phyloP scores from a whole-genome alignment of 2,329 filamentous ascomycete genomes.

The Trichoderma gracile region DNA sequence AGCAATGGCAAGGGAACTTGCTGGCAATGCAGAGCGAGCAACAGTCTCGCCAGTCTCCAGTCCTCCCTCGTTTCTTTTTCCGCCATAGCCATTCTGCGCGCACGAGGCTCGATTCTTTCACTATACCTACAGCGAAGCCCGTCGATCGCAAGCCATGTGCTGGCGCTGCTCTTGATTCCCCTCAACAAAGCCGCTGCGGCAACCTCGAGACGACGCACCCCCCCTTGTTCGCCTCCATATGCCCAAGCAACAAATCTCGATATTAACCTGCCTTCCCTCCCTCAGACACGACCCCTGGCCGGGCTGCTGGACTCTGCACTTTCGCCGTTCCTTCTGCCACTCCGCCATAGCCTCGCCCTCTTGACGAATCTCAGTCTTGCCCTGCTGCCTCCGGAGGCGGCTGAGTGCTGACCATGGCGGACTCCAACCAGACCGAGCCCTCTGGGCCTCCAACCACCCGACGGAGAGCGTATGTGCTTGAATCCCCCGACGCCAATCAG shows the following conservation, averaged over 20 bases:
- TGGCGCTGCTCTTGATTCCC: constrained; percentile 8
- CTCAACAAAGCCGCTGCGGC: background rate
- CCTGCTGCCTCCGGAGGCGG: constrained; percentile 28
- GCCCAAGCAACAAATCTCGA: background rate
- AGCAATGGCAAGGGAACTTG: background rate
- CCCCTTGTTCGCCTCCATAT: constrained; percentile 4
- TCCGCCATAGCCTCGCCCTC: constrained; percentile 16
- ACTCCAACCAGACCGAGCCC: constrained; percentile 30
- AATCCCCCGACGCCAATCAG: background rate
- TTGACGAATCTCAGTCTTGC: constrained; percentile 6
- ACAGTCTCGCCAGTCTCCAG: constrained; percentile 1
- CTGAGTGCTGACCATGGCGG: constrained; percentile 32
- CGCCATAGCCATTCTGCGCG: background rate
- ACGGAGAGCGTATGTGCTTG: constrained; percentile 43
- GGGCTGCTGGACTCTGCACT: constrained; percentile 2
- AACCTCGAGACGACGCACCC: background rate
- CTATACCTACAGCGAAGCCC: background rate
- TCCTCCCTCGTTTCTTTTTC: background rate
- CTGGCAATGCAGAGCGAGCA: background rate
- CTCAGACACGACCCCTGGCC: constrained; percentile 19
- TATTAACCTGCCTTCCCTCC: constrained; percentile 12
- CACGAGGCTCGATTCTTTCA: constrained; percentile 1
- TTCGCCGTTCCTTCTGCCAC: background rate
- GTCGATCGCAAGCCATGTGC: constrained; percentile 12
- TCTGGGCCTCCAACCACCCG: constrained; percentile 32